Percentiles rank a stretch among this genome's conserved stretches.
Evolutionary conservation across 106 monocot species (phyloP).

Genomic region (Dactylorhiza incarnata): DNA sequence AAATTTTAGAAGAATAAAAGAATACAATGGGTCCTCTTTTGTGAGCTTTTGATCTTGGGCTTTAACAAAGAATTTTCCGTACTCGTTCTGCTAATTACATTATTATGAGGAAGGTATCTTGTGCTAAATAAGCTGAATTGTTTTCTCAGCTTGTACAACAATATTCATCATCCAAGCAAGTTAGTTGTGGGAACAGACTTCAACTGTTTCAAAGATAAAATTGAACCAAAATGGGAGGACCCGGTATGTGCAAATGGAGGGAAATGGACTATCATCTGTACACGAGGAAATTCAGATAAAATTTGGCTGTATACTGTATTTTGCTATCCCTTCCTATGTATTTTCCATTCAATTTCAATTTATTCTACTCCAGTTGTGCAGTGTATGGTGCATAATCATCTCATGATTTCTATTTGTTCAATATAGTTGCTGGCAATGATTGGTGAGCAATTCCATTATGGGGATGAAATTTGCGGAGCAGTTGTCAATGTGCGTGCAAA

Average conservation of each 20-base stretch:
- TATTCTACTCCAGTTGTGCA: not conserved
- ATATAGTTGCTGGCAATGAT: slow-evolving; percentile 76
- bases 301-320: slow-evolving; percentile 81
- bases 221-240: slow-evolving; percentile 97
- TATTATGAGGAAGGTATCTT: no score
- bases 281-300: slow-evolving; percentile 67
- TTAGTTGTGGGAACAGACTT: slow-evolving; percentile 77
- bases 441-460: slow-evolving; percentile 90
- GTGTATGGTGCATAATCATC: not conserved
- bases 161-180: slow-evolving; percentile 81
- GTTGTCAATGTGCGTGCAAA: slow-evolving; percentile 77
- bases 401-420: not conserved
- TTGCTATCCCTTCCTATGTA: not conserved
- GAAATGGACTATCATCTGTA: slow-evolving; percentile 71
- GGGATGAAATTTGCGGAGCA: slow-evolving; percentile 92
- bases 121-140: not conserved
- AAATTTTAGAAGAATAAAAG: no score
- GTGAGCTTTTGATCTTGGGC: no score
- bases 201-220: slow-evolving; percentile 79
- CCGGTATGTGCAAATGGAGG: slow-evolving; percentile 91
- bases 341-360: not conserved
- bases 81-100: no score
- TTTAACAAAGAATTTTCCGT: no score
- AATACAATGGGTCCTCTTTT: no score
- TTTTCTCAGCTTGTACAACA: slow-evolving; percentile 72